phyloP scores from a whole-genome alignment of 1,284 basidiomycete species.

The Puccinia hordei region DNA sequence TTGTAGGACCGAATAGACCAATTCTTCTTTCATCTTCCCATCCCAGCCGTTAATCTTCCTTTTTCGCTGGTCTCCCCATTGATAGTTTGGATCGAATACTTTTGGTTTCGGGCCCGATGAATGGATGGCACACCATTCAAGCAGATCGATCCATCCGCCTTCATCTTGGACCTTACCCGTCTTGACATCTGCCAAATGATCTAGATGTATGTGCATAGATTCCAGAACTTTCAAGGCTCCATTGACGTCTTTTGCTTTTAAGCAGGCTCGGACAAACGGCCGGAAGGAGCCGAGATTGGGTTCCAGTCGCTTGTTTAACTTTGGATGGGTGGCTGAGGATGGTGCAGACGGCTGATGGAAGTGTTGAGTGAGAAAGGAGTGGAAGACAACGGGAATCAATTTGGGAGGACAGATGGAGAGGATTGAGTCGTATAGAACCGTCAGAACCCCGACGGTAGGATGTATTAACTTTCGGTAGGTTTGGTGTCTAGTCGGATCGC shows the following conservation, averaged over 20 bases:
- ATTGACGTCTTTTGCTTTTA: slow-evolving; percentile 45
- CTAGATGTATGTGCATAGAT: slow-evolving; percentile 38
- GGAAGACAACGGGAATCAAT: slow-evolving; percentile 11
- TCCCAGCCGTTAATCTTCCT: slow-evolving; percentile 45
- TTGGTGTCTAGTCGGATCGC: background rate
- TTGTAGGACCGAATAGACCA: slow-evolving; percentile 36
- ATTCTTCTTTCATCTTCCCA: slow-evolving; percentile 50
- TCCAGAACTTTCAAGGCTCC: slow-evolving; percentile 36
- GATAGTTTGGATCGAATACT: slow-evolving; percentile 5
- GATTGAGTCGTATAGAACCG: slow-evolving; percentile 47
- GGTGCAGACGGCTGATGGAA: slow-evolving; percentile 9
- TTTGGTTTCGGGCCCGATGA: slow-evolving; percentile 29
- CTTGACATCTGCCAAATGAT: background rate
- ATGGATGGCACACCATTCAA: slow-evolving; percentile 49
- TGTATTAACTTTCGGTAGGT: slow-evolving; percentile 35
- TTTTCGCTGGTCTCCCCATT: slow-evolving; percentile 42
- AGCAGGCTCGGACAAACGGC: slow-evolving; percentile 38
- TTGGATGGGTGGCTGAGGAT: background rate
- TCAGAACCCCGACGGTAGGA: slow-evolving; percentile 49
- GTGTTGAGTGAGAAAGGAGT: slow-evolving; percentile 37
- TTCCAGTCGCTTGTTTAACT: slow-evolving; percentile 12
- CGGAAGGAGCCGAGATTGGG: slow-evolving; percentile 45
- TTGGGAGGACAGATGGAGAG: slow-evolving; percentile 34
- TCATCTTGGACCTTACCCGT: slow-evolving; percentile 18
- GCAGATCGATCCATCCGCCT: slow-evolving; percentile 49